These are phyloP conservation scores for Xanthoconium purpureum DNA, from an alignment of 768 basidiomycete genomes.

Conservation along the genomic window DNA sequence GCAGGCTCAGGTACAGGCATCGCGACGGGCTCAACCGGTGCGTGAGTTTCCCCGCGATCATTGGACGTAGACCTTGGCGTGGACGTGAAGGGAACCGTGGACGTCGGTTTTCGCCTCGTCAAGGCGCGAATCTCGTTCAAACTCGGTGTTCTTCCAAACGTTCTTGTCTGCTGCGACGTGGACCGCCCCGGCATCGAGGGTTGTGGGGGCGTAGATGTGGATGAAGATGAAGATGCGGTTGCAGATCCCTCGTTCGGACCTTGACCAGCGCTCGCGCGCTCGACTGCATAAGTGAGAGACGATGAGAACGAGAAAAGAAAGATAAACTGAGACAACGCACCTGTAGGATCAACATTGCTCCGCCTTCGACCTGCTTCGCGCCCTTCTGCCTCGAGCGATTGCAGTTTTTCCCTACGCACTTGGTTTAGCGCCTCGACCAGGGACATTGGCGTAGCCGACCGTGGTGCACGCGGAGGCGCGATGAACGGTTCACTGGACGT, in stretches of 20 bases:
- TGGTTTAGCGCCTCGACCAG: constrained; percentile 23
- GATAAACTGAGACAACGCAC: constrained; percentile 7
- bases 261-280: neutral
- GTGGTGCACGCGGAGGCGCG: constrained; percentile 24
- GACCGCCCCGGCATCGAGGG: neutral
- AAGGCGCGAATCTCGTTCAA: constrained; percentile 16
- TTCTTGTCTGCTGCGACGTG: neutral
- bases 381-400: neutral
- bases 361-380: neutral
- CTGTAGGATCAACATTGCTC: neutral
- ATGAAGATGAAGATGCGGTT: no score
- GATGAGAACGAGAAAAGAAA: neutral
- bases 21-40: neutral
- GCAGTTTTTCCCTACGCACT: constrained; percentile 11
- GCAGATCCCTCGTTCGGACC: neutral
- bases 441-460: constrained; percentile 10
- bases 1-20: neutral
- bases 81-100: no score
- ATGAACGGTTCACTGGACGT: constrained; percentile 15
- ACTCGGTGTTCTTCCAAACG: constrained; percentile 11
- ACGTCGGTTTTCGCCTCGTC: constrained; percentile 4
- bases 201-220: neutral
- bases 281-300: constrained; percentile 2
- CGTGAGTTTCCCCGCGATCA: neutral
- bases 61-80: neutral